A percentile compares a stretch with the other conserved stretches of the same genome.
These are phyloP conservation scores for Bondarzewia mesenterica DNA, from an alignment of 1,284 basidiomycete species.

Conservation along the genomic window DNA sequence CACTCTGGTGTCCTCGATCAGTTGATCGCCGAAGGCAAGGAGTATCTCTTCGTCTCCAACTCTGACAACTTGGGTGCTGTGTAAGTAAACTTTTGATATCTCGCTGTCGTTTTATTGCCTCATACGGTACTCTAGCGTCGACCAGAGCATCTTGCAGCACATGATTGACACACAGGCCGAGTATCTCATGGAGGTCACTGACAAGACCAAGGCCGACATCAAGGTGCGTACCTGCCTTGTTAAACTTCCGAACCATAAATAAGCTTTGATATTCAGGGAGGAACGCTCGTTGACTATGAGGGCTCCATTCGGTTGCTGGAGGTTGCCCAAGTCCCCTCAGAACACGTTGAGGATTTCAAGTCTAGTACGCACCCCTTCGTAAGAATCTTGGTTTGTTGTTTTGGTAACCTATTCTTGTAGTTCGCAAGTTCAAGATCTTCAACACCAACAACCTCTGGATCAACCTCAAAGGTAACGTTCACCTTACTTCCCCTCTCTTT, in stretches of 20 bases:
- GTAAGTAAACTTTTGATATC: slow-evolving; percentile 40
- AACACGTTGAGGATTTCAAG: slow-evolving; percentile 99
- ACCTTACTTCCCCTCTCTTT: slow-evolving; percentile 21
- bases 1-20: slow-evolving; percentile 97
- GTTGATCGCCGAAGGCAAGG: slow-evolving; percentile 91
- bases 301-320: slow-evolving; percentile 92
- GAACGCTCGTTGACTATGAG: slow-evolving; percentile 96
- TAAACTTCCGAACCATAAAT: background rate
- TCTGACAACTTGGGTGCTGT: slow-evolving; percentile 99
- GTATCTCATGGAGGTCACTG: slow-evolving; percentile 95
- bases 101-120: slow-evolving; percentile 12
- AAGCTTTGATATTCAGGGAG: slow-evolving; percentile 48
- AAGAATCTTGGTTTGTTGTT: background rate
- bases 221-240: slow-evolving; percentile 40
- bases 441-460: slow-evolving; percentile 99
- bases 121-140: slow-evolving; percentile 36
- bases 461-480: slow-evolving; percentile 49
- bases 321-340: slow-evolving; percentile 96
- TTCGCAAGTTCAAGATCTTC: slow-evolving; percentile 94
- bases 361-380: slow-evolving; percentile 37
- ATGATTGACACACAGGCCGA: slow-evolving; percentile 81
- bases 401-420: slow-evolving; percentile 11
- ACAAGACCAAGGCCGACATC: slow-evolving; percentile 99
- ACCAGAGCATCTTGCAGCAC: slow-evolving; percentile 78
- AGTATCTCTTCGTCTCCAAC: slow-evolving; percentile 99